Conservation (phyloP, 306 rosid genomes). For the Comarum palustre region DNA sequence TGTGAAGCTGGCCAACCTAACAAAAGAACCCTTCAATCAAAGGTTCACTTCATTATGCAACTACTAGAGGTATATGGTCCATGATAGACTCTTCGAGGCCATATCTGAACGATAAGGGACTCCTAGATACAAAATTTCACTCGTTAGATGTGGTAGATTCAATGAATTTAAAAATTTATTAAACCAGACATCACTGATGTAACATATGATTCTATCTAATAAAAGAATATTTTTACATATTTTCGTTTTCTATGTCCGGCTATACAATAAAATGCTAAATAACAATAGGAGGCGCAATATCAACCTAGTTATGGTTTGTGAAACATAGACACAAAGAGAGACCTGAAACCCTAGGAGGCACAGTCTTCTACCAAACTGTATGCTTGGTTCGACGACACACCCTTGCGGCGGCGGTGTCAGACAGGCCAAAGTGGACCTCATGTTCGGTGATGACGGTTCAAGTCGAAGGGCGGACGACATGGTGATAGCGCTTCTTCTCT, state of each 20-base stretch:
- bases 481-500: no score
- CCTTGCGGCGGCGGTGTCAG: no score
- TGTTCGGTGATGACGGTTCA: no score
- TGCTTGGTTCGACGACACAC: no score
- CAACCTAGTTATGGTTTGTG: background rate
- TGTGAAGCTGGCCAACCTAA: background rate
- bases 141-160: background rate
- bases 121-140: background rate
- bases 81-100: background rate
- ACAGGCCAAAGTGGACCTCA: no score
- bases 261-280: no score
- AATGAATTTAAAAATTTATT: background rate
- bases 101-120: background rate
- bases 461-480: no score
- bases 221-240: no score
- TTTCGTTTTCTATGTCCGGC: no score
- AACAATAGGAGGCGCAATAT: background rate
- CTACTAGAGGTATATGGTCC: background rate
- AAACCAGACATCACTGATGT: background rate
- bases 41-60: background rate
- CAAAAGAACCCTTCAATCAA: background rate
- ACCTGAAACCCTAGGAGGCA: no score
- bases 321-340: background rate
- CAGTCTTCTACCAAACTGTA: no score
- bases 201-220: background rate